These are phyloP conservation scores for Ananas comosus DNA, from an alignment of 176 grass and related monocot genomes.

Conservation along the genomic window DNA sequence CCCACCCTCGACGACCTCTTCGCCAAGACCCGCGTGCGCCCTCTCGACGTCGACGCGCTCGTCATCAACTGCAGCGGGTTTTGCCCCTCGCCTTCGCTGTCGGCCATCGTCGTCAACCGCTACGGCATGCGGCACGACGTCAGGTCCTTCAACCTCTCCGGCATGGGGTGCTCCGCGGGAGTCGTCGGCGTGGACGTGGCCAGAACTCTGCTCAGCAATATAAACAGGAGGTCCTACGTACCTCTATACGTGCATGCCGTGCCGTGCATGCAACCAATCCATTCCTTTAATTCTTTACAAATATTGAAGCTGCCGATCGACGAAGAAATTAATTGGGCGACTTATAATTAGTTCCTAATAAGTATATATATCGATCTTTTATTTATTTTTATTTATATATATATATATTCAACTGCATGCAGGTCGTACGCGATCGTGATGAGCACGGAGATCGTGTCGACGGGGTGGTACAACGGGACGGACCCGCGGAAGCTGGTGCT, in stretches of 20 bases:
- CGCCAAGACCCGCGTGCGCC: slow-evolving; percentile 26
- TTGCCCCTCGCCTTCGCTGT: slow-evolving; percentile 49
- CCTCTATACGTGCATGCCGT: too few species aligned
- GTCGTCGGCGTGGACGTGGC: slow-evolving; percentile 46
- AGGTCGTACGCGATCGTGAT: slow-evolving; percentile 40
- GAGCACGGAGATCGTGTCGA: slow-evolving; percentile 67
- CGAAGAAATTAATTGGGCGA: too few species aligned
- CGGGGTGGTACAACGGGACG: slow-evolving; percentile 57
- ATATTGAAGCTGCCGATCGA: too few species aligned
- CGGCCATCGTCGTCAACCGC: slow-evolving; percentile 29
- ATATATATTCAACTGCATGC: too few species aligned
- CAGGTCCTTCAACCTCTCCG: slow-evolving; percentile 48
- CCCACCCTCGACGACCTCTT: slow-evolving; percentile 49
- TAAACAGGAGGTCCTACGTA: too few species aligned
- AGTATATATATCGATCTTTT: too few species aligned
- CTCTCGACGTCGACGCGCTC: slow-evolving; percentile 42
- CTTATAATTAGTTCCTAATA: too few species aligned
- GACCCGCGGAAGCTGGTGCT: slow-evolving; percentile 63
- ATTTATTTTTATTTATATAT: too few species aligned
- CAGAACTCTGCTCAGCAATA: slow-evolving; percentile 5
- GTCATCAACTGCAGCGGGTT: slow-evolving; percentile 59
- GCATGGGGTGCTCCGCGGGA: slow-evolving; percentile 73
- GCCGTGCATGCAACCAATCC: too few species aligned
- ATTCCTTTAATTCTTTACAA: too few species aligned
- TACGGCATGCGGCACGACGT: slow-evolving; percentile 51